These are phyloP conservation scores for Ceratobasidium papillatum DNA, from an alignment of 1,284 basidiomycete genomes.

Conservation along the genomic window DNA sequence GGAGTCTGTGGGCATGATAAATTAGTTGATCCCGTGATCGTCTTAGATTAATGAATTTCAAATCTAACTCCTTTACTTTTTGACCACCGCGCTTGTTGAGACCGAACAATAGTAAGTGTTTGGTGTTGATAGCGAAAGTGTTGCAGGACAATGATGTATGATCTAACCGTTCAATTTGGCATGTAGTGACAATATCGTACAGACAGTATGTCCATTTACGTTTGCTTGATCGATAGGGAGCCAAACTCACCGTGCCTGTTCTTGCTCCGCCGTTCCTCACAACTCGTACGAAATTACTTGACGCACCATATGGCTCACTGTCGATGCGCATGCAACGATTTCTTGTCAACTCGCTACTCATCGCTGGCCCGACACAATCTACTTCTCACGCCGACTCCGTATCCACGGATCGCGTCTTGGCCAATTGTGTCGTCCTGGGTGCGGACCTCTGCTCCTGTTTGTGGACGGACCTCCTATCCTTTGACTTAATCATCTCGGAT, in stretches of 20 bases:
- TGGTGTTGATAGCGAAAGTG: neutral
- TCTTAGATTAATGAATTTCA: conserved; percentile 9
- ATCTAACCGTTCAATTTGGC: neutral
- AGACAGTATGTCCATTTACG: conserved; percentile 46
- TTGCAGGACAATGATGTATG: neutral
- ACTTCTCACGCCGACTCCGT: conserved; percentile 21
- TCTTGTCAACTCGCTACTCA: neutral
- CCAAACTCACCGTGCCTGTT: conserved; percentile 5
- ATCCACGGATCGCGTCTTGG: conserved; percentile 28
- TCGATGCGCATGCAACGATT: conserved; percentile 5
- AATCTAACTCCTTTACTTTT: conserved; percentile 3
- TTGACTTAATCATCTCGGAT: neutral
- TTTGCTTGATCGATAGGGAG: neutral
- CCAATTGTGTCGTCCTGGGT: conserved; percentile 21
- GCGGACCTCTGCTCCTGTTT: neutral
- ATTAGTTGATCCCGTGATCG: neutral
- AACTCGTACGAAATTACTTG: neutral
- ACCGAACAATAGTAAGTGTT: conserved; percentile 31
- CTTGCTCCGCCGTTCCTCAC: neutral
- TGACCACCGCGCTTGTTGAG: conserved; percentile 30
- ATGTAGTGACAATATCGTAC: conserved; percentile 48
- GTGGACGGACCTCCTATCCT: conserved; percentile 9
- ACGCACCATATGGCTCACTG: neutral
- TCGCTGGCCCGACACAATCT: conserved; percentile 11
- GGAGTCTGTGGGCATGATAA: neutral